Evolutionary conservation across 1,284 basidiomycete species (phyloP), one percentile per base, ranked within the genome.

Genomic region (Inonotus hispidus): DNA sequence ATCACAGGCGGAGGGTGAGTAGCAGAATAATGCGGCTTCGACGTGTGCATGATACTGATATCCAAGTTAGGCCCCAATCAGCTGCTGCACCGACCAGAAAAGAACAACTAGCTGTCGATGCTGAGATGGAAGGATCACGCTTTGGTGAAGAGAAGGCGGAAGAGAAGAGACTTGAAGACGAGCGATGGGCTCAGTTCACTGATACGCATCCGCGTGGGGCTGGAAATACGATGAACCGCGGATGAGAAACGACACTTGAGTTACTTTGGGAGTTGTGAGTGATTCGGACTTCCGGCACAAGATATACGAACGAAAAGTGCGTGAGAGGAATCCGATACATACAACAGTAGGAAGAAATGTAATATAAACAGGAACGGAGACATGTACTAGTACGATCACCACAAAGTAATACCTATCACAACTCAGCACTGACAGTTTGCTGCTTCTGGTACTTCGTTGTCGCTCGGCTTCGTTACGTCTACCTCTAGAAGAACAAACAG

Each of bases 181-280:
- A 95, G 71, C 84, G 84, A 27, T 96, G 94, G 94, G 92, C 92
- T 11, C 75, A 74, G 63, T 96, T 82, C 68, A 92, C 90, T 6
- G 93, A 95, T 61, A 80, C 77, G 19, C 86, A 95, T 72, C 84
- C 86, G 10, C 85, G 80, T 67, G 95, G 95, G 0, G 88, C 88
- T 16, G 95, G 95, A 2, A 98, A 98, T 71, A 95, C 90, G 1
- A 95, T 96, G 92, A 98, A 97, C 72, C 82, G 93, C 60, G 95
- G 95, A 60, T 95, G 39, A 58, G 70, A 75, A 43, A 10, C 19
- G 19, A n/a, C n/a, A n/a, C n/a, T n/a, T n/a, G n/a, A n/a, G n/a
- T n/a, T n/a, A n/a, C n/a, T n/a, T n/a, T n/a, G n/a, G n/a, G n/a
- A n/a, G n/a, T n/a, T n/a, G n/a, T n/a, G n/a, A n/a, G n/a, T n/a